These are phyloP conservation scores for Penstemon barbatus DNA, from an alignment of 257 asterid genomes.

Conservation along the genomic window DNA sequence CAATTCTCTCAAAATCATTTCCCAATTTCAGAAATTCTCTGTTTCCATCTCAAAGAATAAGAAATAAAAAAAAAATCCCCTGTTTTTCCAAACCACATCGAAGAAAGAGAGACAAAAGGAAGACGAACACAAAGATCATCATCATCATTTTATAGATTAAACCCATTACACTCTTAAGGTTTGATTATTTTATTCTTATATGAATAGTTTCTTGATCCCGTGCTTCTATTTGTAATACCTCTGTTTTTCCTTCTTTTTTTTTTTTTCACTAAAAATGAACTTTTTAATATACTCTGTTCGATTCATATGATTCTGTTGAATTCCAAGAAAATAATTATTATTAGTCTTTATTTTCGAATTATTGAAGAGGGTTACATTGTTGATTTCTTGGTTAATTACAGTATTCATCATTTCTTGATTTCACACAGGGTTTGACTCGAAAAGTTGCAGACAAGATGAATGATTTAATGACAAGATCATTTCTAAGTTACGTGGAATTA, in stretches of 20 bases:
- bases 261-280: no score
- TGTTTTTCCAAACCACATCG: neutral
- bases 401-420: constrained; percentile 14
- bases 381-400: neutral
- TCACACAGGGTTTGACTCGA: constrained; percentile 24
- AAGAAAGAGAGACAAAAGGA: neutral
- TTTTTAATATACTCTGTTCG: no score
- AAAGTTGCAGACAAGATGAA: constrained; percentile 51
- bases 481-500: constrained; percentile 69
- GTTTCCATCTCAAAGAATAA: no score
- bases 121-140: constrained; percentile 1
- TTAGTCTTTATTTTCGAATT: neutral
- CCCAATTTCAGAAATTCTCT: no score
- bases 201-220: neutral
- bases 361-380: neutral
- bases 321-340: neutral
- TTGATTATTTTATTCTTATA: neutral
- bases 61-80: no score
- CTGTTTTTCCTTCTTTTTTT: neutral
- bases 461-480: constrained; percentile 83
- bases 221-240: neutral
- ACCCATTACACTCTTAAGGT: constrained; percentile 15
- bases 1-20: no score
- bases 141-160: constrained; percentile 4
- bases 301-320: no score